Conservation (phyloP, 495 filamentous ascomycete genomes). For the Recurvomyces mirabilis region DNA sequence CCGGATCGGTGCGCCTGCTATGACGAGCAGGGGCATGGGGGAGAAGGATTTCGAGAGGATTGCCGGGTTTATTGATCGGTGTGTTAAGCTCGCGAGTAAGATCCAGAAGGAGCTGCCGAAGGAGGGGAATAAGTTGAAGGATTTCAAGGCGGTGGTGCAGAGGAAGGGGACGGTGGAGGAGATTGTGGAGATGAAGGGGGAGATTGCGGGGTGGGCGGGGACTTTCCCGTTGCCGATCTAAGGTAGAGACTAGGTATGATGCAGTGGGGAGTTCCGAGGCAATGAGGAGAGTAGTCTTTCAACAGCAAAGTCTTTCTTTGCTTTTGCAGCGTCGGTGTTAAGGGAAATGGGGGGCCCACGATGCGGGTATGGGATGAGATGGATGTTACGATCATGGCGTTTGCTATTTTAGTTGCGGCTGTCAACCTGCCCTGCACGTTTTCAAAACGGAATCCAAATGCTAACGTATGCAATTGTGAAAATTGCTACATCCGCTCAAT, state of each 20-base stretch:
- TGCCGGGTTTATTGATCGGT: conserved; percentile 76
- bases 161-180: conserved; percentile 50
- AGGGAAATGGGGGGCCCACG: no score
- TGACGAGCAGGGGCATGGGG: conserved; percentile 90
- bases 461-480: no score
- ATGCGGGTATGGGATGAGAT: neutral
- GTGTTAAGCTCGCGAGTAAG: conserved; percentile 48
- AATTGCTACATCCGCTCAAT: no score
- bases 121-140: conserved; percentile 97
- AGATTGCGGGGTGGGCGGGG: conserved; percentile 78
- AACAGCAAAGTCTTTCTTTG: no score
- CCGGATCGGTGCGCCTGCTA: conserved; percentile 86
- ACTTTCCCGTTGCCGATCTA: conserved; percentile 85
- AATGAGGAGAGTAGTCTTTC: no score
- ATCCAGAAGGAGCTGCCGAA: conserved; percentile 78
- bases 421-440: no score
- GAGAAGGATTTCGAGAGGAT: conserved; percentile 89
- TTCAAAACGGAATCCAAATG: no score
- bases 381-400: neutral
- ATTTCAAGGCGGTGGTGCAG: conserved; percentile 84
- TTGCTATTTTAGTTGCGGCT: neutral
- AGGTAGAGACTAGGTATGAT: conserved; percentile 1
- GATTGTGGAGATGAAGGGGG: conserved; percentile 73
- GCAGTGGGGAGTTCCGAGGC: no score
- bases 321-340: no score